Conservation (phyloP, 1,284 basidiomycete genomes). For the Peniophora sp. region DNA sequence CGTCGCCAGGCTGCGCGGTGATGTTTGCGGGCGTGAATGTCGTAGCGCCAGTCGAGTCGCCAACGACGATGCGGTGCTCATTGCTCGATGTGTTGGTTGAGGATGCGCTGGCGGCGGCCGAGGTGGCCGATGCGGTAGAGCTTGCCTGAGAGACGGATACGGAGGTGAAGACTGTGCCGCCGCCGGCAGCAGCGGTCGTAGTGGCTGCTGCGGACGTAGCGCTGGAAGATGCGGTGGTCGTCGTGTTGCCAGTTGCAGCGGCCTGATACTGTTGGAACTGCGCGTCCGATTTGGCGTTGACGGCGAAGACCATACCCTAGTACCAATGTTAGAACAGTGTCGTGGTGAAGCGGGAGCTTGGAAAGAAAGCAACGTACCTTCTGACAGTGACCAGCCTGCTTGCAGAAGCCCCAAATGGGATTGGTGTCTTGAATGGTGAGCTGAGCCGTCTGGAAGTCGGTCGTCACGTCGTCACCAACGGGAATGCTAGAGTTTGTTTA, state of each 20-base stretch:
- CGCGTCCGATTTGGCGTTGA: constrained; percentile 47
- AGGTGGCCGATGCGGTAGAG: constrained; percentile 12
- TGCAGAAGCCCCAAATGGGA: constrained; percentile 55
- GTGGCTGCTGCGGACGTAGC: constrained; percentile 14
- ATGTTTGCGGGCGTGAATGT: constrained; percentile 48
- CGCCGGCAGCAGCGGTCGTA: constrained; percentile 16
- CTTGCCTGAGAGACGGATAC: constrained; percentile 21
- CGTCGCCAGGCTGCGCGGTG: constrained; percentile 48
- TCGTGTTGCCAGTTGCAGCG: constrained; percentile 6
- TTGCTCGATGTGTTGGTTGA: constrained; percentile 6
- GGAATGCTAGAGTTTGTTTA: constrained; percentile 30
- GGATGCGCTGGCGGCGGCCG: constrained; percentile 8
- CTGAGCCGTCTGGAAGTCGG: constrained; percentile 36
- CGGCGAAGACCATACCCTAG: constrained; percentile 57
- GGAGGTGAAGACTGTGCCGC: constrained; percentile 5
- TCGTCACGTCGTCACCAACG: constrained; percentile 35
- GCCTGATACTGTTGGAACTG: constrained; percentile 23
- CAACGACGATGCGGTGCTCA: constrained; percentile 44
- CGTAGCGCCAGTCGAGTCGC: constrained; percentile 31
- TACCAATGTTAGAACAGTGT: too few relatives aligned
- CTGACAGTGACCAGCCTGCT: constrained; percentile 35
- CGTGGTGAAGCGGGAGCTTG: too few relatives aligned
- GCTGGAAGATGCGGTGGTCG: neutral
- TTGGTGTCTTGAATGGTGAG: constrained; percentile 35
- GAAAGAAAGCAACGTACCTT: too few relatives aligned